A percentile compares a stretch with the other conserved stretches of the same genome.
Conservation (phyloP, 257 asterid genomes). For the Vinca minor region DNA sequence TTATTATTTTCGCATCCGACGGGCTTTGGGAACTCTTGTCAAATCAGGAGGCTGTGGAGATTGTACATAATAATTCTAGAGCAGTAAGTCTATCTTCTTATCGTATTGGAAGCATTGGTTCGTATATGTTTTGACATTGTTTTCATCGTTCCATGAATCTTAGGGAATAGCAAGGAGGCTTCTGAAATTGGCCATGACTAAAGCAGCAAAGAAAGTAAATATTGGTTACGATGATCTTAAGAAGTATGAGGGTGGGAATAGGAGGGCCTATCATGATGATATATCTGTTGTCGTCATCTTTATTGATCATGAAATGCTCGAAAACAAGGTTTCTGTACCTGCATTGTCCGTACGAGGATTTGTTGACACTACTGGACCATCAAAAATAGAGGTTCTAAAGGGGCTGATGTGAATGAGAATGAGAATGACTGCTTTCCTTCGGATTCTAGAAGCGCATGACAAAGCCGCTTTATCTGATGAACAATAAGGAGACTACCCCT, state of each 20-base stretch:
- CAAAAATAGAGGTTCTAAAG: constrained; percentile 33
- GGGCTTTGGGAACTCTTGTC: constrained; percentile 84
- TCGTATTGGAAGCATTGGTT: neutral
- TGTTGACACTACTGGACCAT: constrained; percentile 40
- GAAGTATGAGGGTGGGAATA: constrained; percentile 35
- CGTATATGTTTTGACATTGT: neutral
- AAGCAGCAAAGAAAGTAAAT: constrained; percentile 36
- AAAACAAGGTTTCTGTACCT: constrained; percentile 23
- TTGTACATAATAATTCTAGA: constrained; percentile 65
- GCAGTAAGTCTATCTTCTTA: constrained; percentile 25
- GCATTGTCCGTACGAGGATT: constrained; percentile 51
- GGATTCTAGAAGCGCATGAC: too few species aligned
- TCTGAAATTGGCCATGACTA: constrained; percentile 36
- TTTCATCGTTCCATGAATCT: neutral
- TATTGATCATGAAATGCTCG: constrained; percentile 44
- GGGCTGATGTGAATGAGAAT: constrained; percentile 16
- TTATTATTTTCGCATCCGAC: constrained; percentile 76
- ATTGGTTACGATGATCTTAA: constrained; percentile 38
- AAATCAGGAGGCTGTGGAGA: constrained; percentile 66
- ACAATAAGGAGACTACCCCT: neutral
- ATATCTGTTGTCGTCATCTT: constrained; percentile 61
- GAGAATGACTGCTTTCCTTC: too few species aligned
- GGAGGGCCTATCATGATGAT: constrained; percentile 62
- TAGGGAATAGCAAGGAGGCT: constrained; percentile 83
- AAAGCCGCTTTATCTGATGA: neutral